Conservation (phyloP, 2,329 filamentous ascomycete species). For the Penicillium sp. region DNA sequence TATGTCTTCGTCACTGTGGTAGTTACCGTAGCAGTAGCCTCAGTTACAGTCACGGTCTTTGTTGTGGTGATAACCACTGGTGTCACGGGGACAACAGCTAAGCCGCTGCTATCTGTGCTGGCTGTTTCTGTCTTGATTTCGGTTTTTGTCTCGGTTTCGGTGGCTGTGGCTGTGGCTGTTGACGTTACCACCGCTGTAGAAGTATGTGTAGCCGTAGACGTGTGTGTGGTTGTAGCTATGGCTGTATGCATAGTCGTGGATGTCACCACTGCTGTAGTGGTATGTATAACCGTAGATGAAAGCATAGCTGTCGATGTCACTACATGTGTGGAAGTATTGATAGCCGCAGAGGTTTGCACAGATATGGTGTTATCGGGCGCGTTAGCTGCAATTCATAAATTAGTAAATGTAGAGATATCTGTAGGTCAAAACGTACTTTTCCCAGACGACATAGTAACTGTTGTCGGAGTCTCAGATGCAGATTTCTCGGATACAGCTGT, state of each 20-base stretch:
- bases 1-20: neutral
- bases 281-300: neutral
- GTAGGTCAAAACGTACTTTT: neutral
- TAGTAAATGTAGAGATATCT: neutral
- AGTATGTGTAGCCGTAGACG: neutral
- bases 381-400: neutral
- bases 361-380: neutral
- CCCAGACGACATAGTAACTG: neutral
- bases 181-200: neutral
- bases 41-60: slow-evolving; percentile 1
- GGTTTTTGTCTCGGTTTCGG: neutral
- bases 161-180: neutral
- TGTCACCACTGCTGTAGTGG: neutral
- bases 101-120: neutral
- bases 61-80: slow-evolving; percentile 13
- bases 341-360: neutral
- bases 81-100: slow-evolving; percentile 14
- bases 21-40: neutral
- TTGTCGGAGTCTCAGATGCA: neutral
- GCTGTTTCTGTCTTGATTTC: neutral
- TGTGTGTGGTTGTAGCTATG: neutral
- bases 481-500: neutral
- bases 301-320: neutral
- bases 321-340: neutral
- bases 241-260: neutral